Evolutionary conservation across 2,329 filamentous ascomycete species (phyloP), one percentile per base, ranked within the genome.

Genomic region (Penicillium vulpinum): DNA sequence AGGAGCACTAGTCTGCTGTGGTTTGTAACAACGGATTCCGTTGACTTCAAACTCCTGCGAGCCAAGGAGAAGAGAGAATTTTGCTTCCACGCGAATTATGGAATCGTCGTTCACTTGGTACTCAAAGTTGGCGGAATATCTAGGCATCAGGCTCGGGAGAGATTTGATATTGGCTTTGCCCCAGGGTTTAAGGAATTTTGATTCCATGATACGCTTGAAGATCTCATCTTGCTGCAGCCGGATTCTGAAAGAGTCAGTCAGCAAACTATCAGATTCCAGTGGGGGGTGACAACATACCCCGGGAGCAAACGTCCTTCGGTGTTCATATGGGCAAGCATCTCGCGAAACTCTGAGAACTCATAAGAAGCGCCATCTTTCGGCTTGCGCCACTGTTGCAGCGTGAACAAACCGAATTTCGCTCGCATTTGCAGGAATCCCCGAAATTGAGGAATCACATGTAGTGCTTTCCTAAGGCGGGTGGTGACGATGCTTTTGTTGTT

Each of bases 41-140:
- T 64, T 71, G 13, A 70, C 62, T 46, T 76, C 74, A 44, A 73
- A 72, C 5, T 75, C 66, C 9, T 63, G 53, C 5, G 70, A 67
- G 15, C 62, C 65, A n/a, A 61, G 60, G 5, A 64, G 67, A 52
- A 62, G 67, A 3, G 64, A 56, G 60, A 75, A 76, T 33, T 71
- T 69, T 5, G 70, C 70, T 55, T 78, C 76, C 11, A 78, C 62
- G 13, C 74, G 73, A 22, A 78, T 68, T 24, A 68, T 61, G 4
- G 62, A 65, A 29, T 70, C 64, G 16, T 68, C 59, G 5, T 56
- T 51, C 3, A 65, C 70, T 15, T 65, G 28, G 28, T 78, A 78
- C 43, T 79, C 76, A 46, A 79, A 76, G 36, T 71, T 75, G 2
- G 75, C 75, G 2, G 75, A 73, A 56, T 75, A 77, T 3, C 64